Conservation (phyloP, 2,329 filamentous ascomycete species). For the Stemphylium vesicarium region DNA sequence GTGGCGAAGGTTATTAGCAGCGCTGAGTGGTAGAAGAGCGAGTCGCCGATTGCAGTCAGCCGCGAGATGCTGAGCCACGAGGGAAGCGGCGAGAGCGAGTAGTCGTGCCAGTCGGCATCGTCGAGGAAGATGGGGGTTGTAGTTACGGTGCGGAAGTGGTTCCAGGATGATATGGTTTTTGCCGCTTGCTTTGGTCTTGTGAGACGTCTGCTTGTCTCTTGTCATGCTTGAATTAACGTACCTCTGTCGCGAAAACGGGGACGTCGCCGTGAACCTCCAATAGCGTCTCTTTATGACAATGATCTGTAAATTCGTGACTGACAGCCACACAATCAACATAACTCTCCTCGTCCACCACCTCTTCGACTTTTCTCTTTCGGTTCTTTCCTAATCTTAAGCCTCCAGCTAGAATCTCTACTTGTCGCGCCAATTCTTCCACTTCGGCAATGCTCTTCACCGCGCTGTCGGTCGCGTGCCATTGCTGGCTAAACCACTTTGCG, state of each 20-base stretch:
- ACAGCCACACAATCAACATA: constrained; percentile 66
- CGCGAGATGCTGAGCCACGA: constrained; percentile 67
- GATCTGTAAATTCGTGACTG: constrained; percentile 72
- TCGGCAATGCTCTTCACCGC: constrained; percentile 62
- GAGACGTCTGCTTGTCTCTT: background rate
- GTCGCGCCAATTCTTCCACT: constrained; percentile 59
- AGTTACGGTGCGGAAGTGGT: constrained; percentile 64
- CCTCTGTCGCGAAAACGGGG: constrained; percentile 64
- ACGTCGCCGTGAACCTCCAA: constrained; percentile 60
- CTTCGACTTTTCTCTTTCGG: constrained; percentile 16
- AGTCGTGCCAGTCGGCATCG: constrained; percentile 54
- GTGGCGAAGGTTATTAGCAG: constrained; percentile 63
- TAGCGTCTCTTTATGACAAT: constrained; percentile 68
- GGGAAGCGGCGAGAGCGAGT: constrained; percentile 57
- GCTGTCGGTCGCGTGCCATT: constrained; percentile 65
- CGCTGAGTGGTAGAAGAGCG: constrained; percentile 65
- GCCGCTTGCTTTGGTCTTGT: constrained; percentile 57
- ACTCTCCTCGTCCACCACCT: constrained; percentile 27
- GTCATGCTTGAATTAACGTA: constrained; percentile 9
- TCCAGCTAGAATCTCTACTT: constrained; percentile 56
- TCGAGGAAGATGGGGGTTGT: constrained; percentile 56
- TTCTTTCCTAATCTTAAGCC: constrained; percentile 28
- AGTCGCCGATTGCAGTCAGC: constrained; percentile 60
- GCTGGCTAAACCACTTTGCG: constrained; percentile 68
- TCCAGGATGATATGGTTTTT: constrained; percentile 62